These are phyloP conservation scores for Puya raimondii DNA, from an alignment of 176 grass and related monocot genomes.

Conservation along the genomic window DNA sequence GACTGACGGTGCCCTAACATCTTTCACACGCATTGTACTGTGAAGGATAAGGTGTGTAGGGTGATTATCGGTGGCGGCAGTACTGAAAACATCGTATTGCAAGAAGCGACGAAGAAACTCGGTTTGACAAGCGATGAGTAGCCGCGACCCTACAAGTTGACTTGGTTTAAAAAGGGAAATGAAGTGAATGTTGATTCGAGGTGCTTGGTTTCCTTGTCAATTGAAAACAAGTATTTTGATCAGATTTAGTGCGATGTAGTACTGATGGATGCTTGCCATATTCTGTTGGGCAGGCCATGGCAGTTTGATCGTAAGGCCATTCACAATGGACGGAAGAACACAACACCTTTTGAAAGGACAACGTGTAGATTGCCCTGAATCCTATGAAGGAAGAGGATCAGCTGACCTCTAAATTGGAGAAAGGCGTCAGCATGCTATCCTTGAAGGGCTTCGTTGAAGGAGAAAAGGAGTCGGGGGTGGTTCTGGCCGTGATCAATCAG, in stretches of 20 bases:
- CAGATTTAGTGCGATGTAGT: neutral
- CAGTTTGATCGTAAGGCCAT: neutral
- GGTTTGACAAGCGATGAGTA: neutral
- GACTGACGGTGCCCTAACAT: neutral
- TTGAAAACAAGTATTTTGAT: neutral
- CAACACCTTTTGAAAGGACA: neutral
- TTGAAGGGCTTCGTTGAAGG: neutral
- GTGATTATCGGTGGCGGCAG: neutral
- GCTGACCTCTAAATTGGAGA: neutral
- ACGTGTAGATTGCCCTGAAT: neutral
- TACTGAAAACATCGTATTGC: neutral
- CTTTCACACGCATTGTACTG: neutral
- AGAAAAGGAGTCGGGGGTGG: neutral
- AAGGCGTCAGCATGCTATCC: neutral
- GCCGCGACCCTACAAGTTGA: neutral
- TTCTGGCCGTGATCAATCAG: neutral
- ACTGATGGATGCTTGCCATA: neutral
- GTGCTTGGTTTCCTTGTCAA: neutral
- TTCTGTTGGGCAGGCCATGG: neutral
- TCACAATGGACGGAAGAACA: neutral
- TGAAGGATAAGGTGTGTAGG: neutral
- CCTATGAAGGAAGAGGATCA: neutral
- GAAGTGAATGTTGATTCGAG: neutral
- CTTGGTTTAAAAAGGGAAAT: neutral
- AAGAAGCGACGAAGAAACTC: neutral